Percentiles rank a stretch among this genome's conserved stretches.
Evolutionary conservation across 1,284 basidiomycete species (phyloP).

Genomic region (Boletus calvinii): DNA sequence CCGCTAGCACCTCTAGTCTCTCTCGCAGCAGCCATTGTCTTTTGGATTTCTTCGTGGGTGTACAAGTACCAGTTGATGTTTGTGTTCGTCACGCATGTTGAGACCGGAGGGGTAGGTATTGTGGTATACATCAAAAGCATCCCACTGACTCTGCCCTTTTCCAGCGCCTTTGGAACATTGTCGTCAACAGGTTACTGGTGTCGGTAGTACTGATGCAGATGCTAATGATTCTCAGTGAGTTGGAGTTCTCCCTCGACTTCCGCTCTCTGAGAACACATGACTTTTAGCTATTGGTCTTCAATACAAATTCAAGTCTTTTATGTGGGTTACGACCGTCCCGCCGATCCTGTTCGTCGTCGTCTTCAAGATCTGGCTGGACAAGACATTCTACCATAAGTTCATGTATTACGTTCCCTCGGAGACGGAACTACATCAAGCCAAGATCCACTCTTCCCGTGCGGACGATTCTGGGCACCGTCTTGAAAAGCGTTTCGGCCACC

Average conservation of each 20-base stretch:
- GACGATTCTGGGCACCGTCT: constrained; percentile 71
- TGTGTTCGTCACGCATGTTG: constrained; percentile 83
- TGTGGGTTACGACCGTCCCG: constrained; percentile 73
- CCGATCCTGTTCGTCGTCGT: constrained; percentile 72
- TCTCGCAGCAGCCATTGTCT: constrained; percentile 73
- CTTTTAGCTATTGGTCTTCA: constrained; percentile 80
- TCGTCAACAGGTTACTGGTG: constrained; percentile 80
- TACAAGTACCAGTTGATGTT: constrained; percentile 96
- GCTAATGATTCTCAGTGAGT: constrained; percentile 84
- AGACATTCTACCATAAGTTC: constrained; percentile 70
- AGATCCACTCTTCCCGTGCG: constrained; percentile 67
- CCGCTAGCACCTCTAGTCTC: constrained; percentile 88
- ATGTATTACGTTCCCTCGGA: constrained; percentile 75
- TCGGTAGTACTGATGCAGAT: constrained; percentile 80
- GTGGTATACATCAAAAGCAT: constrained; percentile 1
- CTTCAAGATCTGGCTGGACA: constrained; percentile 83
- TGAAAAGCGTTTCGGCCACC: constrained; percentile 84
- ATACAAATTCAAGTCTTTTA: constrained; percentile 67
- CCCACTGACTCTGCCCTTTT: constrained; percentile 1
- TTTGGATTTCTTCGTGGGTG: constrained; percentile 80
- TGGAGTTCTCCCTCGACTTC: not conserved
- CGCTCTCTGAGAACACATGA: constrained; percentile 2
- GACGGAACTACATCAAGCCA: constrained; percentile 66
- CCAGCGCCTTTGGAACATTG: constrained; percentile 90
- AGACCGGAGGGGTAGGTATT: constrained; percentile 81